phyloP scores from a whole-genome alignment of 352 stramenopile genomes.

The Plasmopara muralis region DNA sequence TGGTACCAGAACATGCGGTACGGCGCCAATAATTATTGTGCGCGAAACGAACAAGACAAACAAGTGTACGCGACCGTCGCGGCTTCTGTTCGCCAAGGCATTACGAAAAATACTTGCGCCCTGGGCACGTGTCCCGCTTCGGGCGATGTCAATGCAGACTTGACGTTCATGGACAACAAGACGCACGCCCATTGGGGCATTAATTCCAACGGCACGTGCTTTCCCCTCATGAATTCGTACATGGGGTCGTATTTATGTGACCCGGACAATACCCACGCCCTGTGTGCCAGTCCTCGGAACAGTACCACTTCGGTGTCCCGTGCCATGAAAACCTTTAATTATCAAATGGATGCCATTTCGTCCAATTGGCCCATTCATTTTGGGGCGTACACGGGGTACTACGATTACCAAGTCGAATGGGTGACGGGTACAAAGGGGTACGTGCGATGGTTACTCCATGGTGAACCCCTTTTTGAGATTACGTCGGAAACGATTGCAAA shows the following conservation, averaged over 20 bases:
- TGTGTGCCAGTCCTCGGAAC: slow-evolving; percentile 3
- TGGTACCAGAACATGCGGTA: slow-evolving; percentile 51
- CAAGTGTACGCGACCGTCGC: slow-evolving; percentile 24
- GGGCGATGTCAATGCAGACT: slow-evolving; percentile 29
- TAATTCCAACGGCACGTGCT: slow-evolving; percentile 62
- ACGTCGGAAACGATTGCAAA: slow-evolving; percentile 36
- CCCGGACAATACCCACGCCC: slow-evolving; percentile 35
- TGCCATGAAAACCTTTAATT: slow-evolving; percentile 55
- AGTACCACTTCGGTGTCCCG: slow-evolving; percentile 24
- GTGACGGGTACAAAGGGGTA: slow-evolving; percentile 57
- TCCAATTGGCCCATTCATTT: slow-evolving; percentile 65
- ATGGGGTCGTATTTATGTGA: slow-evolving; percentile 52
- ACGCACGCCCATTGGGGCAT: slow-evolving; percentile 39
- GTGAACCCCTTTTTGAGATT: slow-evolving; percentile 53
- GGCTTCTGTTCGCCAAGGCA: slow-evolving; percentile 23
- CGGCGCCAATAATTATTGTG: slow-evolving; percentile 43
- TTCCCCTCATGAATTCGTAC: slow-evolving; percentile 54
- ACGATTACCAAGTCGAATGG: slow-evolving; percentile 71
- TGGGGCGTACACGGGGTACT: slow-evolving; percentile 46
- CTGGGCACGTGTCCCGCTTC: slow-evolving; percentile 33
- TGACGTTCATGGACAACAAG: slow-evolving; percentile 34
- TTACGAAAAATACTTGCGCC: slow-evolving; percentile 34
- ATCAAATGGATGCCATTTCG: slow-evolving; percentile 80
- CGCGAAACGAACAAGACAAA: slow-evolving; percentile 6
- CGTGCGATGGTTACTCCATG: slow-evolving; percentile 54